Base-by-base conservation (phyloP, 768 basidiomycete species). In the Macrolepiota fuliginosa region DNA sequence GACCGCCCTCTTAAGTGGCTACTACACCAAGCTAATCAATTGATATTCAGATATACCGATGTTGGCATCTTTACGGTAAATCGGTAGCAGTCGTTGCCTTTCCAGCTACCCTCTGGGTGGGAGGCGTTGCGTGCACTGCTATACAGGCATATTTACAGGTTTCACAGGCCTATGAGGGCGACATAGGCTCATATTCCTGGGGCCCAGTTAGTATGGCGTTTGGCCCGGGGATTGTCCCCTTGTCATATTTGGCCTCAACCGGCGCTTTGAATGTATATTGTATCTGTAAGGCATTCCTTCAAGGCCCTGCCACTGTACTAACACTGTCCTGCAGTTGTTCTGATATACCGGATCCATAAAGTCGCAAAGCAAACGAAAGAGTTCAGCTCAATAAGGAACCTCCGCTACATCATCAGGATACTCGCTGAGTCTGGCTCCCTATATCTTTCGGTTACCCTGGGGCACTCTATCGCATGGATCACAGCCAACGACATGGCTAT, bases 341-440 rank as follows among this genome's bases (percentile, higher is more conserved):
- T 47, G 9, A 47, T 47, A 4, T 19, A 19, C 22, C 22, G 46
- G 7, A 19, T 47, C 11, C 22, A 47, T 19, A 17, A 24, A n/a
- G n/a, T 47, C 3, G 17, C 46, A 9, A n/a, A 10, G 10, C 11
- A 47, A 13, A 13, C 11, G 9, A 22, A 27, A 10, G 36, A 1
- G 10, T 5, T 32, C 7, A 15, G 13, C 1, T 46, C 27, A 19
- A 10, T 47, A 22, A 49, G 24, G 17, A 46, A 50, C 25, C n/a
- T 50, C 24, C 45, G 46, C 5, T 49, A 50, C 11, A 35, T 62
- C 29, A 49, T 55, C 7, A 25, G 61, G 0, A 47, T 62, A 17
- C 40, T 62, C 1, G 46, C 47, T 19, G 61, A 62, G 46, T 62
- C 61, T 3, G 61, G 61, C 1, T 7, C 56, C 15, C 37, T 62